phyloP scores from a whole-genome alignment of 192 early-diverging fungal genomes.

The Coemansia sp. region DNA sequence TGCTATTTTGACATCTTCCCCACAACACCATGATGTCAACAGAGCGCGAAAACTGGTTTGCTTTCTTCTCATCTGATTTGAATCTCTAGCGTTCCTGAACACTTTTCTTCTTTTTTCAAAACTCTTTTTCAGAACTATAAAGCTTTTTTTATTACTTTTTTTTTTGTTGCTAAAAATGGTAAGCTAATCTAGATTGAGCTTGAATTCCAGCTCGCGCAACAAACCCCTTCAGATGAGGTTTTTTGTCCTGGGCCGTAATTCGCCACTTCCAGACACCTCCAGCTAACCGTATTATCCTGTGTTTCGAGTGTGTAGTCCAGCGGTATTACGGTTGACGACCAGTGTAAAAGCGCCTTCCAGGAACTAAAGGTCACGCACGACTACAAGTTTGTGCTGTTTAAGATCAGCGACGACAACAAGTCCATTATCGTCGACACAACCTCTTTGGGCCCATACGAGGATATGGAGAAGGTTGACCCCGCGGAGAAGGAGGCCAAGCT shows the following conservation, averaged over 20 bases:
- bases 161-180: conserved; percentile 1
- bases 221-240: neutral
- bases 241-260: neutral
- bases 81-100: neutral
- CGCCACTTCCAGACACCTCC: neutral
- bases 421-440: conserved; percentile 64
- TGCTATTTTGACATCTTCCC: neutral
- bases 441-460: neutral
- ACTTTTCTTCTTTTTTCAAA: neutral
- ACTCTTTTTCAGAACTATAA: neutral
- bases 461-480: neutral
- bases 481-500: conserved; percentile 61
- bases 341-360: conserved; percentile 67
- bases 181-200: neutral
- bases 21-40: neutral
- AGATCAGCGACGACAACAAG: conserved; percentile 68
- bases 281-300: neutral
- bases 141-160: neutral
- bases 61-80: neutral
- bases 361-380: conserved; percentile 65
- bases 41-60: neutral
- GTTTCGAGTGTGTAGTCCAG: conserved; percentile 60
- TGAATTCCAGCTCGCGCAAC: neutral
- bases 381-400: conserved; percentile 77
- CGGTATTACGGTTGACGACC: conserved; percentile 70